phyloP scores from a whole-genome alignment of 176 grass and related monocot genomes.

The Ampelocalamus luodianensis region DNA sequence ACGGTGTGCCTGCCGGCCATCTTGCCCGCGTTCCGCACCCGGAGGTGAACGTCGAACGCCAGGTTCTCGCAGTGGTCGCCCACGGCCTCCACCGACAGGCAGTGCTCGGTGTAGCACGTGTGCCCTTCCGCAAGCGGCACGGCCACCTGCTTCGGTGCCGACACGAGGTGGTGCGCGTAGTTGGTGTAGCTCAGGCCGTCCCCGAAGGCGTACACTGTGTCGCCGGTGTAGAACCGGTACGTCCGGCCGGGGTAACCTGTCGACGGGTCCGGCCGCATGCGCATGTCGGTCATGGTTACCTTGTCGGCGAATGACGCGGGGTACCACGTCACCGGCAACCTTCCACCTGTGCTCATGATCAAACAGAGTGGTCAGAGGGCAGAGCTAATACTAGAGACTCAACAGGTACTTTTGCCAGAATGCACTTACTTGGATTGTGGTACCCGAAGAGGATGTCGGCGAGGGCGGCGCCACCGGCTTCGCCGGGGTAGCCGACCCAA shows the following conservation, averaged over 20 bases:
- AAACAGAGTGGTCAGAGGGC: neutral
- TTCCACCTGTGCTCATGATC: constrained; percentile 55
- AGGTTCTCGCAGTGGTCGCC: constrained; percentile 61
- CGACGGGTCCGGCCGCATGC: constrained; percentile 72
- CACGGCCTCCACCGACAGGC: constrained; percentile 62
- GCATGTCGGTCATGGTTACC: constrained; percentile 83
- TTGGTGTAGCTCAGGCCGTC: constrained; percentile 93
- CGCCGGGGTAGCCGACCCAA: constrained; percentile 91
- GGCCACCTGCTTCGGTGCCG: constrained; percentile 60
- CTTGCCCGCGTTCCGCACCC: constrained; percentile 54
- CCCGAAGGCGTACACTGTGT: constrained; percentile 77
- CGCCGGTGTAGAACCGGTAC: constrained; percentile 91
- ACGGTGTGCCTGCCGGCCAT: constrained; percentile 72
- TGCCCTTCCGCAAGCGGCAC: constrained; percentile 72
- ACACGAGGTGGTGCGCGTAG: constrained; percentile 55
- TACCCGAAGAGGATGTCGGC: constrained; percentile 83
- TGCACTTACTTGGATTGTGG: constrained; percentile 71
- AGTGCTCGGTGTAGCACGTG: constrained; percentile 54
- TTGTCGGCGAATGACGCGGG: constrained; percentile 61
- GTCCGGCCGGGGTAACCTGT: constrained; percentile 81
- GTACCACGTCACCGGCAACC: constrained; percentile 96
- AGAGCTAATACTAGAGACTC: too few relatives aligned
- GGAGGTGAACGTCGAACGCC: constrained; percentile 63
- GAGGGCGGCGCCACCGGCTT: constrained; percentile 79
- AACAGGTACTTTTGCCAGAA: too few relatives aligned